Evolutionary conservation across 2,329 filamentous ascomycete species (phyloP).

Genomic region (Alternaria hordeiaustralica): DNA sequence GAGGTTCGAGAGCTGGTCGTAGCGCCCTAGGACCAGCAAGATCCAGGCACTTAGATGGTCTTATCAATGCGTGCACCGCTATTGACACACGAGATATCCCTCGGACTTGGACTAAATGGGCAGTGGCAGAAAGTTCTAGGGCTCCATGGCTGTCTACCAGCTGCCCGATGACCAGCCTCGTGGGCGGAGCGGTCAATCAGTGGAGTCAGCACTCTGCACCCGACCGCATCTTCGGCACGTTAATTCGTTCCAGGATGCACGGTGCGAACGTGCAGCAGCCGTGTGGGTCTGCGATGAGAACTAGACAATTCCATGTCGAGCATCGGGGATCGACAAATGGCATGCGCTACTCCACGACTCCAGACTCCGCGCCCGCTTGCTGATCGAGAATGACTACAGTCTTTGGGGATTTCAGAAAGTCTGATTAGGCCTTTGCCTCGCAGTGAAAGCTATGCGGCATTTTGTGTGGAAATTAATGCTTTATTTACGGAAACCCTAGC

Average conservation of each 20-base stretch:
- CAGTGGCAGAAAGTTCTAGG: constrained; percentile 3
- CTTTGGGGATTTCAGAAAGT: not conserved
- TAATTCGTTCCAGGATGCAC: constrained; percentile 15
- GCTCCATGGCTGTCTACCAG: constrained; percentile 8
- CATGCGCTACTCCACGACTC: constrained; percentile 14
- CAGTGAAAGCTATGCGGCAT: not conserved
- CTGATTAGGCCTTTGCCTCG: not conserved
- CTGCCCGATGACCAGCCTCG: constrained; percentile 14
- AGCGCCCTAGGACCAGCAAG: not conserved
- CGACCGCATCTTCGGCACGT: constrained; percentile 9
- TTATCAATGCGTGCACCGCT: constrained; percentile 20
- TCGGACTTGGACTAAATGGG: constrained; percentile 2
- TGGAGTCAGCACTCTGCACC: constrained; percentile 21
- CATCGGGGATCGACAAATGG: constrained; percentile 16
- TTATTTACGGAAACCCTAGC: not conserved
- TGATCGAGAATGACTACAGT: not conserved
- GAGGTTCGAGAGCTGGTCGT: constrained; percentile 3
- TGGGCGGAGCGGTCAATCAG: constrained; percentile 12
- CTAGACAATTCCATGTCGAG: constrained; percentile 10
- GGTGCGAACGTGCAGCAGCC: constrained; percentile 15
- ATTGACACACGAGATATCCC: not conserved
- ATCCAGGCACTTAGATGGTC: constrained; percentile 17
- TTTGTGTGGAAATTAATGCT: not conserved
- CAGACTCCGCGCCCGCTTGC: not conserved
- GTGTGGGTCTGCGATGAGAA: constrained; percentile 15